phyloP scores from a whole-genome alignment of 805 yeast species.

The Wickerhamiella sergipiensis region DNA sequence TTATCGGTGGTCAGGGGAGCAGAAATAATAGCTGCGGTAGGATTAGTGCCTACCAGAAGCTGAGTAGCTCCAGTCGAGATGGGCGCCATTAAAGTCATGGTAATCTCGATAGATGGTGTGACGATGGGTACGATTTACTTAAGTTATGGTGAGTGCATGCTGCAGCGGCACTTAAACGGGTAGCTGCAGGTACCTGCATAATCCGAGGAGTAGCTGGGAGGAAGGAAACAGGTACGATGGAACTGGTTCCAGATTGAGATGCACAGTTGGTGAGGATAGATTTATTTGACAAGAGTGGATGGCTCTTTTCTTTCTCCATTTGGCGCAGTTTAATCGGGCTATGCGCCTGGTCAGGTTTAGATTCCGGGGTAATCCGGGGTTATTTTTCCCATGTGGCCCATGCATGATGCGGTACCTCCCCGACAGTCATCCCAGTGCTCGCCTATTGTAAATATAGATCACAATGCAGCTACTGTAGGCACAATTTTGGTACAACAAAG shows the following conservation, averaged over 20 bases:
- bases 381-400: background rate
- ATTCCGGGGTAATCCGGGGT: no score
- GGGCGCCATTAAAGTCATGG: background rate
- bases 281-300: no score
- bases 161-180: background rate
- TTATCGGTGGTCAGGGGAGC: background rate
- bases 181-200: background rate
- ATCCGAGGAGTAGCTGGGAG: background rate
- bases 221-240: background rate
- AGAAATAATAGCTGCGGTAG: background rate
- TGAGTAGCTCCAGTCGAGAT: background rate
- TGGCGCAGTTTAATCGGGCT: no score
- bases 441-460: background rate
- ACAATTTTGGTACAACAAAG: no score
- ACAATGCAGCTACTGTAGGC: background rate
- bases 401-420: background rate
- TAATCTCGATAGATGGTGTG: background rate
- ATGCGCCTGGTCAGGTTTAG: no score
- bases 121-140: background rate
- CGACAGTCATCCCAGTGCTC: background rate
- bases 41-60: background rate
- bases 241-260: background rate
- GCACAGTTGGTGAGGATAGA: background rate
- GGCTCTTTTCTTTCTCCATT: no score
- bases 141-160: background rate